Evolutionary conservation across 2,329 filamentous ascomycete genomes (phyloP).

Genomic region (Helotiales sp.): DNA sequence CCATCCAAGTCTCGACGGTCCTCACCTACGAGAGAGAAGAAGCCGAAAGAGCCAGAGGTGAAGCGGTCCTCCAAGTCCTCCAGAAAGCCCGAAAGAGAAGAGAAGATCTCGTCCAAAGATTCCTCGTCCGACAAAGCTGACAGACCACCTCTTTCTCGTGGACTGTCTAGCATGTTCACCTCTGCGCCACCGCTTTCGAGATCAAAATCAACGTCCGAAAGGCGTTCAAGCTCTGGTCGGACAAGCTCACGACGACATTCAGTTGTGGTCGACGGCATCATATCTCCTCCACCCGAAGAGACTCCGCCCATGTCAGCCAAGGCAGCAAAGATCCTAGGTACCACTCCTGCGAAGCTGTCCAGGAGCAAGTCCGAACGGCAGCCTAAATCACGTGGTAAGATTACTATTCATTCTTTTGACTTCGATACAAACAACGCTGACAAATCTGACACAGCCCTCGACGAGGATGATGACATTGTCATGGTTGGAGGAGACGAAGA

Average conservation of each 20-base stretch:
- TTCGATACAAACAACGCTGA: constrained; percentile 18
- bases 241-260: constrained; percentile 68
- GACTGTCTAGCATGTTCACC: constrained; percentile 65
- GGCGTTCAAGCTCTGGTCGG: constrained; percentile 56
- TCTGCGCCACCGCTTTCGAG: constrained; percentile 67
- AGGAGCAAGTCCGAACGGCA: constrained; percentile 46
- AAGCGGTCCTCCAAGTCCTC: constrained; percentile 58
- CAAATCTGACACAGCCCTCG: constrained; percentile 23
- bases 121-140: constrained; percentile 63
- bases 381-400: constrained; percentile 46
- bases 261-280: constrained; percentile 66
- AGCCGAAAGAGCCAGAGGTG: constrained; percentile 51
- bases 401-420: constrained; percentile 3
- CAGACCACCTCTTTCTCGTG: constrained; percentile 44
- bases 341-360: constrained; percentile 47
- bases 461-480: constrained; percentile 51
- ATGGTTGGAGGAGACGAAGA: constrained; percentile 48
- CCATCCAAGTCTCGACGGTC: constrained; percentile 34
- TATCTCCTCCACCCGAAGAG: constrained; percentile 73
- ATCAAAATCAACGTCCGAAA: constrained; percentile 68
- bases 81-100: constrained; percentile 60
- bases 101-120: constrained; percentile 63
- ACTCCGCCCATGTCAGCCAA: constrained; percentile 62
- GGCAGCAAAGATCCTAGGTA: constrained; percentile 75
- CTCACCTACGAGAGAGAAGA: constrained; percentile 28